Percentiles rank a stretch among this genome's conserved stretches.
These are phyloP conservation scores for Tolypocladium endophyticum DNA, from an alignment of 2,329 filamentous ascomycete species.

Conservation along the genomic window DNA sequence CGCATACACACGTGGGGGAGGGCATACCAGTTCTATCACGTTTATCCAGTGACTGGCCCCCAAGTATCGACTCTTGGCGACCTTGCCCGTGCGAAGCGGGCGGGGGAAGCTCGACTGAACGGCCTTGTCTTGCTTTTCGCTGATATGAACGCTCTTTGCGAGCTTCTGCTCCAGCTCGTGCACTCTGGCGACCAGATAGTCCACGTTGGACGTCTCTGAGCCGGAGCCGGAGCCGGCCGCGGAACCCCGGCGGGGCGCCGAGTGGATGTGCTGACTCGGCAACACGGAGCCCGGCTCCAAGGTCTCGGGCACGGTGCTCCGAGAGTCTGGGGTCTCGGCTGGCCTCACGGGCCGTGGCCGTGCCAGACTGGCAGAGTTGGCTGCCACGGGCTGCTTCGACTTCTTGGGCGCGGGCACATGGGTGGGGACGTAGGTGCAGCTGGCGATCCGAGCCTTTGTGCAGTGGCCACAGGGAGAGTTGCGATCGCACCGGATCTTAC, in stretches of 20 bases:
- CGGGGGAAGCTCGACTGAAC: conserved; percentile 1
- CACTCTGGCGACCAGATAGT: conserved; percentile 26
- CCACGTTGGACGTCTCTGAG: conserved; percentile 15
- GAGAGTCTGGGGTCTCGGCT: background rate
- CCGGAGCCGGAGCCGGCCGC: conserved; percentile 8
- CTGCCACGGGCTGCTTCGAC: conserved; percentile 1
- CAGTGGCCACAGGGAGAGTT: conserved; percentile 50
- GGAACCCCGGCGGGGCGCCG: background rate
- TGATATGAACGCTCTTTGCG: conserved; percentile 14
- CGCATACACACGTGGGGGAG: background rate
- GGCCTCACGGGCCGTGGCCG: background rate
- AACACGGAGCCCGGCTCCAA: background rate
- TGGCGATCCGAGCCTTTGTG: conserved; percentile 40
- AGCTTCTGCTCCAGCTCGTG: conserved; percentile 33
- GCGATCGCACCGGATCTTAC: conserved; percentile 53
- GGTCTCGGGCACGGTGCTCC: background rate
- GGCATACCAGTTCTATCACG: conserved; percentile 27
- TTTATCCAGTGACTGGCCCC: conserved; percentile 43
- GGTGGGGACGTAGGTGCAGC: conserved; percentile 40
- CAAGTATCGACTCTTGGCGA: conserved; percentile 34
- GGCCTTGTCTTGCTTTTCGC: conserved; percentile 7
- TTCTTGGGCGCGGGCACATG: conserved; percentile 18
- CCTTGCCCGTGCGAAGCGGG: conserved; percentile 17
- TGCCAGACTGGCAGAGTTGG: background rate
- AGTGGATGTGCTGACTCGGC: background rate